These are phyloP conservation scores for Phoenix roebelenii DNA, from an alignment of 176 grass and related monocot species.

Conservation along the genomic window DNA sequence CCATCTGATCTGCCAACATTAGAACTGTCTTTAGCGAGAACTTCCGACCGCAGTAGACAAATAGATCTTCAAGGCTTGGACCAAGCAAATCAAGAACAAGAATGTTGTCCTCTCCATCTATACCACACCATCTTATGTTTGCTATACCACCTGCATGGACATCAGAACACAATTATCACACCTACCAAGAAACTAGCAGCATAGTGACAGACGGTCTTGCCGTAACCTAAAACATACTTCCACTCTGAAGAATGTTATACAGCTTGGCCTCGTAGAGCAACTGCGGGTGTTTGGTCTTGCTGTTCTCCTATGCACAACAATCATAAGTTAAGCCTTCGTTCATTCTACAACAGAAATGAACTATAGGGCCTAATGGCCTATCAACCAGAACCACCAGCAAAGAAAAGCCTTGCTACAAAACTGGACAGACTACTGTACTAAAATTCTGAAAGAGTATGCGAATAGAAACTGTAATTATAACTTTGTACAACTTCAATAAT, in stretches of 20 bases:
- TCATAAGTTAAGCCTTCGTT: background rate
- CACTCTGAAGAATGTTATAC: constrained; percentile 56
- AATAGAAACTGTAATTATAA: too few species aligned
- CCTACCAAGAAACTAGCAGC: background rate
- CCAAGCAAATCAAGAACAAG: constrained; percentile 75
- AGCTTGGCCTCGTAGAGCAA: constrained; percentile 74
- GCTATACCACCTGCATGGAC: constrained; percentile 53
- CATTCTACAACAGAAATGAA: too few species aligned
- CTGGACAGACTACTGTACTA: too few species aligned
- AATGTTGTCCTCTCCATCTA: constrained; percentile 63
- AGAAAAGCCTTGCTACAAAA: too few species aligned
- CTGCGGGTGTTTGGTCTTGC: constrained; percentile 55
- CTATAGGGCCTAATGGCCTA: too few species aligned
- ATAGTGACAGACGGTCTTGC: background rate
- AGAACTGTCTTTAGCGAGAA: constrained; percentile 68
- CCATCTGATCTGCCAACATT: constrained; percentile 81
- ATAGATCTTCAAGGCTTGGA: constrained; percentile 55
- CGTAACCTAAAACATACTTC: constrained; percentile 23
- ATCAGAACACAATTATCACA: constrained; percentile 1
- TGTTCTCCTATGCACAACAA: constrained; percentile 41
- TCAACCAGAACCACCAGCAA: too few species aligned
- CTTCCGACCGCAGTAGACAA: constrained; percentile 55
- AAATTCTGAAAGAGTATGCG: too few species aligned
- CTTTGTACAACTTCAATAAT: too few species aligned
- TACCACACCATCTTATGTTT: constrained; percentile 56